Base-by-base conservation (phyloP, 768 basidiomycete species). In the Lactarius hatsudake region DNA sequence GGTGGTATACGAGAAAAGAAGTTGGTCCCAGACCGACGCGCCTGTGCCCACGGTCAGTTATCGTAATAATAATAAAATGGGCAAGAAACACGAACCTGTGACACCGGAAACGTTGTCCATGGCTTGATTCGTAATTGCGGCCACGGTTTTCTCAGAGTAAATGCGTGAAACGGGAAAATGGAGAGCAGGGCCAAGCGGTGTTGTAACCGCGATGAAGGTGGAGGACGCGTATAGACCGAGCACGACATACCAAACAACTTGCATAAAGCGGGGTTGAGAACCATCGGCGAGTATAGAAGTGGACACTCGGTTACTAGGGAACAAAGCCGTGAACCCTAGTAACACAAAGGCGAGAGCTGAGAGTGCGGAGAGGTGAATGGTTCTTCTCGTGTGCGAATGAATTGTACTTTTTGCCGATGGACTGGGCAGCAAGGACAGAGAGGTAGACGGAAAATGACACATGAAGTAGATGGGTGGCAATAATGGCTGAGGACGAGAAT, bases 1-100 rank as follows among this genome's bases (percentile, higher is more conserved):
- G 1, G 93, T 95, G 43, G 90, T 93, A 75, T 94, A 95, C 18
- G 87, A 87, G 76, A 97, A 97, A n/a, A 94, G 77, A 6, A 97
- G 76, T 60, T 80, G 78, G 64, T 83, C 84, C 81, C 83, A 85
- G 0, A 83, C 78, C 5, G 87, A 88, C 28, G 86, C 81, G 64
- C 81, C 88, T 82, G 72, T 65, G n/a, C 32, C 32, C 28, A 60
- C 9, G 23, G 43, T 55, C 36, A 42, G 42, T 43, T 48, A 9
- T 42, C 20, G 38, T 28, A 12, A 32, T 34, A 34, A 34, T 34
- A 9, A 34, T 34, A 34, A 13, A 53, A 30, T 34, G 17, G 17
- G 42, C 30, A 51, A 23, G 23, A 20, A 57, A 55, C 7, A 74
- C 78, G 5, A 74, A 84, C 86, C 80, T 40, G 81, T 79, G 28